Base-by-base conservation (phyloP, 2,329 filamentous ascomycete genomes). In the Didymella lethalis region DNA sequence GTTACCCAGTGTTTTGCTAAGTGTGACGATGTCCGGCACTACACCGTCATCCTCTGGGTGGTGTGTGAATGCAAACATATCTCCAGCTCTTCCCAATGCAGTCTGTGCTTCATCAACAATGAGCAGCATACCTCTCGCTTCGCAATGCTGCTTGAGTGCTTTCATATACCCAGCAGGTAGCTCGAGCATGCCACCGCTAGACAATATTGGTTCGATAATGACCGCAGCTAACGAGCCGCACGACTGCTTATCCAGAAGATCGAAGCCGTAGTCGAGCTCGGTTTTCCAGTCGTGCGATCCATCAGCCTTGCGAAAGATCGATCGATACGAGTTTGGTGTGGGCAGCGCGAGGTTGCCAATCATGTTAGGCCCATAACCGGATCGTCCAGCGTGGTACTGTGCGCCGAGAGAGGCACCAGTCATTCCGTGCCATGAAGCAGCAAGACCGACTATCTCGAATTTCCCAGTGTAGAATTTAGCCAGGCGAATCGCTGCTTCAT, bases 191-290 rank as follows among this genome's bases (percentile, higher is more conserved):
- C 87, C 87, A 0, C 83, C 85, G 16, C 83, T 84, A 0, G 80
- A 83, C 0, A 86, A 78, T 38, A 89, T 87, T 0, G 84, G 85
- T 66, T 90, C 86, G 46, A 89, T 73, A 51, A 90, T 85, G 32
- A 86, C 83, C 0, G 87, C 87, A 0, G 87, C 87, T 0, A 90
- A 79, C 0, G 86, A 88, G 0, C 87, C 87, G 55, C 81, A 83
- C 0, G 82, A 86, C 52, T 85, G 82, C 48, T 81, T 78, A 59
- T 90, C 86, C 23, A 90, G 78, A 73, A 89, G 77, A 20, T 78
- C 78, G 80, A 86, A 90, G 4, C 85, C 86, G 64, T 84, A 89
- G n/a, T 86, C 81, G n/a, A 90, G 75, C 70, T 90, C 87, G 0
- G 84, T 82, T 64, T 86, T 79, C 87, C 87, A 90, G 68, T 90